Conservation (phyloP, 2,329 filamentous ascomycete species). For the Fragosphaeria purpurea region DNA sequence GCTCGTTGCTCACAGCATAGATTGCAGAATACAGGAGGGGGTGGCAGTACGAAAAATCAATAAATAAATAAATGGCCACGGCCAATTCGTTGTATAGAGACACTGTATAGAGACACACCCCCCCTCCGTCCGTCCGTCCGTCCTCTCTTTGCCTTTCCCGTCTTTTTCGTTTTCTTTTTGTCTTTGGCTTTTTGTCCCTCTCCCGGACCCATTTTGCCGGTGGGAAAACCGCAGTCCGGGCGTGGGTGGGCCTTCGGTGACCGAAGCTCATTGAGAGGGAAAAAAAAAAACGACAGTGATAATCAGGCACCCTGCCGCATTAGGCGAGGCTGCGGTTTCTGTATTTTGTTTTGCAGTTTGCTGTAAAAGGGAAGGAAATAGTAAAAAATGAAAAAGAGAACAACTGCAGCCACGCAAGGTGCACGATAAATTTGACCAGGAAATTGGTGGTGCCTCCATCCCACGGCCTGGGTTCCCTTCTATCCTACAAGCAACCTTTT, state of each 20-base stretch:
- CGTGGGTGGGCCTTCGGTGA: conserved; percentile 29
- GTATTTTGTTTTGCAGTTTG: too few species aligned
- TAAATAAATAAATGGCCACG: too few species aligned
- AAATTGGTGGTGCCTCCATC: neutral
- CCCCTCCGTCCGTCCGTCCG: neutral
- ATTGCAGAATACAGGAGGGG: conserved; percentile 2
- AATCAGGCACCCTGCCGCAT: conserved; percentile 26
- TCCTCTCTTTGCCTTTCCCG: too few species aligned
- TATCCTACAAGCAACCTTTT: too few species aligned
- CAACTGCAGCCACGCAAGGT: conserved; percentile 6
- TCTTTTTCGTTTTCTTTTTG: too few species aligned
- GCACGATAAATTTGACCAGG: conserved; percentile 1
- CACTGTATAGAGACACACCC: conserved; percentile 17
- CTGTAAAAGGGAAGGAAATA: too few species aligned
- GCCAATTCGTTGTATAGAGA: conserved; percentile 13
- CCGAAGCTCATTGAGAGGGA: conserved; percentile 30
- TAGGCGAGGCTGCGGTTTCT: conserved; percentile 14
- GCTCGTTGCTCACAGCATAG: conserved; percentile 2
- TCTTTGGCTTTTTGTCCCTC: too few species aligned
- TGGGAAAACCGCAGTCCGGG: conserved; percentile 24
- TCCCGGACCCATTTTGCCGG: conserved; percentile 19
- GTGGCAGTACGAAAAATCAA: conserved; percentile 1
- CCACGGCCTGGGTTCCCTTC: too few species aligned
- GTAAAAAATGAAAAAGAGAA: neutral
- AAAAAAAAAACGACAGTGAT: conserved; percentile 11